Conservation (phyloP, 1,139 yeast genomes). For the Chernovozyma sophiae-reginae region DNA sequence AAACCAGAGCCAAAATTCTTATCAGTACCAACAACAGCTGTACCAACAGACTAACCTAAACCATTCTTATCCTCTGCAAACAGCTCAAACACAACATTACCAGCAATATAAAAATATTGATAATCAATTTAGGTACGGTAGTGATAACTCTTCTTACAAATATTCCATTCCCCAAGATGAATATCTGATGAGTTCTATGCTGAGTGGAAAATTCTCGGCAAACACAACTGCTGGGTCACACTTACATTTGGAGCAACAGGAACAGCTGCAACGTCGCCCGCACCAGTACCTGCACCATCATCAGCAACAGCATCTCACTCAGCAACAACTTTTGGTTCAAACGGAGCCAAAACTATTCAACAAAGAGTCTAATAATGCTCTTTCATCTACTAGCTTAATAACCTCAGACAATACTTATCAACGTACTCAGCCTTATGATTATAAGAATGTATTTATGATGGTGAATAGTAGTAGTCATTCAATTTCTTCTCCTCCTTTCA, state of each 20-base stretch:
- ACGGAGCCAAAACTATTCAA: neutral
- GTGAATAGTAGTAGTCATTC: slow-evolving; percentile 18
- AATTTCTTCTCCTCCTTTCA: slow-evolving; percentile 17
- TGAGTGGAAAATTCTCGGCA: neutral
- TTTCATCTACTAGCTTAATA: slow-evolving; percentile 6
- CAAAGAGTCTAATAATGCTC: slow-evolving; percentile 2
- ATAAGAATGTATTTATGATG: slow-evolving; percentile 12
- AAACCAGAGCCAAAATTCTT: neutral
- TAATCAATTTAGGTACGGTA: neutral
- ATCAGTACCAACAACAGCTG: slow-evolving; percentile 9
- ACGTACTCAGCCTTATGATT: slow-evolving; percentile 6
- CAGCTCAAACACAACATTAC: no score
- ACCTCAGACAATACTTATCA: slow-evolving; percentile 5
- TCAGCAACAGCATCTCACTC: slow-evolving; percentile 8
- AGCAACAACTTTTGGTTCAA: slow-evolving; percentile 4
- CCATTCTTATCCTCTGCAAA: slow-evolving; percentile 6
- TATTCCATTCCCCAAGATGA: neutral
- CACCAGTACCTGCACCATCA: slow-evolving; percentile 11
- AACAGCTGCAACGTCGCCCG: slow-evolving; percentile 9
- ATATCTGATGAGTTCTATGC: neutral
- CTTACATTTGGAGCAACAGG: no score
- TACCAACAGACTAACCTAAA: slow-evolving; percentile 11
- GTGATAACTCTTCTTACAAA: neutral
- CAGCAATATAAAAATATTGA: neutral
- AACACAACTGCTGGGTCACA: neutral